Evolutionary conservation across 1,284 basidiomycete genomes (phyloP), one percentile per base, ranked within the genome.

Genomic region (Pholiota adiposa): DNA sequence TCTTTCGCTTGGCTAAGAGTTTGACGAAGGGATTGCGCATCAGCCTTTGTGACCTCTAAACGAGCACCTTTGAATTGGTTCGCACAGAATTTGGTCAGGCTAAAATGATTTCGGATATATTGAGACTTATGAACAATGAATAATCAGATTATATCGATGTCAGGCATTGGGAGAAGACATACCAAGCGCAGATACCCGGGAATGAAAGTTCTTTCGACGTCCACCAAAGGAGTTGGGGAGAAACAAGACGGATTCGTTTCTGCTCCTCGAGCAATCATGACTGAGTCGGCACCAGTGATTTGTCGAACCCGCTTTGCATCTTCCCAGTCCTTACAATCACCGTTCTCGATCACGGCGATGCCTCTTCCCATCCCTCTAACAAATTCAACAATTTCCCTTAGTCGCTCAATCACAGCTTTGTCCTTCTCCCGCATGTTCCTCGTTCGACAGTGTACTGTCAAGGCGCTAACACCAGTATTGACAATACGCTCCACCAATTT

Each of bases 381-480:
- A 67, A 90, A 90, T 5, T 93, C 84, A 8, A 96, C 94, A 62
- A 98, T 90, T 67, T 96, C 95, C 49, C 80, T 79, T 69, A 99
- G 73, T 48, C 96, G 82, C 53, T 90, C 85, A 59, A 94, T 87
- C 27, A 93, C 75, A 0, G 97, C 97, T 14, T 79, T 80, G 69
- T 98, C 94, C 53, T 84, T 81, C 31, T 90, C 89, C 40, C 97
- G 84, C 97, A 98, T 98, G 63, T 89, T 90, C 69, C 93, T 84
- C 57, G 97, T 99, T 49, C 97, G 86, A 73, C 97, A 99, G 72
- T 99, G 97, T 0, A 99, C 90, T 1, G 96, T 98, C 61, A 99
- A 77, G 38, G 90, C 91, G 54, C 88, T 91, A 49, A 99, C 86
- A 0, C 96, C 96, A 0, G 96, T 97, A 44, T 87, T 82, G 4